Evolutionary conservation across 2,329 filamentous ascomycete genomes (phyloP).

Genomic region (Fusarium albidum): DNA sequence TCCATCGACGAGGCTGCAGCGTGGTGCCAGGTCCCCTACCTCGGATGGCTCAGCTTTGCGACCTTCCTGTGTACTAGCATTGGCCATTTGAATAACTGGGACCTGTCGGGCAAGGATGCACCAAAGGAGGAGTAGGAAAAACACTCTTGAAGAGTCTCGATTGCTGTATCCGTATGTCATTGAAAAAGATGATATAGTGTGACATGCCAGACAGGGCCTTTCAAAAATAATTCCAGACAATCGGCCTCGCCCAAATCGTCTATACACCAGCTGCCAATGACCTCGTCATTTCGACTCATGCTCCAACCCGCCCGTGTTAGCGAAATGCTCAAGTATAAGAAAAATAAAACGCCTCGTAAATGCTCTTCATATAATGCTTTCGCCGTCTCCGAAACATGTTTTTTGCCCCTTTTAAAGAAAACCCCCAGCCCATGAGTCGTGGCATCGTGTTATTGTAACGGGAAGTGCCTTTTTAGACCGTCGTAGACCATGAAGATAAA

Average conservation of each 20-base stretch:
- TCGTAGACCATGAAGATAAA: conserved; percentile 98
- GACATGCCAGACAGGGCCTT: neutral
- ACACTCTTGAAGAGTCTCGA: conserved; percentile 6
- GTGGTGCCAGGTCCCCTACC: conserved; percentile 81
- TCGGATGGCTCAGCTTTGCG: conserved; percentile 87
- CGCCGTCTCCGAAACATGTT: conserved; percentile 4
- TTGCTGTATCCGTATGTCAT: conserved; percentile 3
- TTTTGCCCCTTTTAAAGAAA: conserved; percentile 11
- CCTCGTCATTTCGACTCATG: conserved; percentile 9
- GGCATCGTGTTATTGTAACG: conserved; percentile 46
- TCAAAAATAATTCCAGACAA: neutral
- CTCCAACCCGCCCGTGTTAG: conserved; percentile 8
- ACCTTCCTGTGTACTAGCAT: conserved; percentile 81
- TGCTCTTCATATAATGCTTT: conserved; percentile 19
- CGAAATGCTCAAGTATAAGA: neutral
- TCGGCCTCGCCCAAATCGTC: conserved; percentile 9
- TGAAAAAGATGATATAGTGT: neutral
- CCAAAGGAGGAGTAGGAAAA: conserved; percentile 35
- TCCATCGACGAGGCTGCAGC: conserved; percentile 76
- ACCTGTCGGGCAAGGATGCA: conserved; percentile 49
- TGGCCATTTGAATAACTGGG: conserved; percentile 75
- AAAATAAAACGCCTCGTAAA: conserved; percentile 34
- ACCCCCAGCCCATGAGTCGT: neutral
- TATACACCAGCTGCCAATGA: conserved; percentile 10
- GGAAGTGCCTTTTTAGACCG: conserved; percentile 76